These are phyloP conservation scores for Priceomyces medius DNA, from an alignment of 805 yeast species.

Conservation along the genomic window DNA sequence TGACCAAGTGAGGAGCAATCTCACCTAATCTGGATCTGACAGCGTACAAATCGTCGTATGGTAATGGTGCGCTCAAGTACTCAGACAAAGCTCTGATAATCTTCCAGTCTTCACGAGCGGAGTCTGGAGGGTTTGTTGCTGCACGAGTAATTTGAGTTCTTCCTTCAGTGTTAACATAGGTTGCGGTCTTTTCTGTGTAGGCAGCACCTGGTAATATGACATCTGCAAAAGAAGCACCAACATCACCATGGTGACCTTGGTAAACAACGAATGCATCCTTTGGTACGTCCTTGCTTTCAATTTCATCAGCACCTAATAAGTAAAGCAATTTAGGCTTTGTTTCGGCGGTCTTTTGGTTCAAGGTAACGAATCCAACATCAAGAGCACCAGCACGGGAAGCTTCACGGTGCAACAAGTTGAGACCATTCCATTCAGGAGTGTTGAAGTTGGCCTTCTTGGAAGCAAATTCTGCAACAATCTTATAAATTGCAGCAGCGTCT, in stretches of 20 bases:
- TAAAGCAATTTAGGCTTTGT: slow-evolving; percentile 71
- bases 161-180: slow-evolving; percentile 88
- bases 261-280: slow-evolving; percentile 83
- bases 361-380: slow-evolving; percentile 72
- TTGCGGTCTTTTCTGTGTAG: slow-evolving; percentile 82
- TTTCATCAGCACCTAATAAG: slow-evolving; percentile 82
- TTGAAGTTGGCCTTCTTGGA: slow-evolving; percentile 55
- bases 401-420: slow-evolving; percentile 76
- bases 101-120: slow-evolving; percentile 91
- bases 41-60: slow-evolving; percentile 70
- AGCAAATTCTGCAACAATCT: slow-evolving; percentile 61
- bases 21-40: slow-evolving; percentile 69
- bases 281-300: slow-evolving; percentile 67
- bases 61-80: slow-evolving; percentile 66
- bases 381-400: slow-evolving; percentile 87
- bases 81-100: slow-evolving; percentile 80
- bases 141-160: slow-evolving; percentile 84
- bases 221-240: slow-evolving; percentile 85
- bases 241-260: slow-evolving; percentile 91
- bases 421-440: slow-evolving; percentile 77
- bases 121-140: slow-evolving; percentile 84
- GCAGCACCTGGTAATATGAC: slow-evolving; percentile 86
- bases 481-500: slow-evolving; percentile 62
- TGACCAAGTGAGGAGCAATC: slow-evolving; percentile 76
- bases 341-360: slow-evolving; percentile 45